Conservation (phyloP, 2,329 filamentous ascomycete species). For the Colletotrichum abscissum region DNA sequence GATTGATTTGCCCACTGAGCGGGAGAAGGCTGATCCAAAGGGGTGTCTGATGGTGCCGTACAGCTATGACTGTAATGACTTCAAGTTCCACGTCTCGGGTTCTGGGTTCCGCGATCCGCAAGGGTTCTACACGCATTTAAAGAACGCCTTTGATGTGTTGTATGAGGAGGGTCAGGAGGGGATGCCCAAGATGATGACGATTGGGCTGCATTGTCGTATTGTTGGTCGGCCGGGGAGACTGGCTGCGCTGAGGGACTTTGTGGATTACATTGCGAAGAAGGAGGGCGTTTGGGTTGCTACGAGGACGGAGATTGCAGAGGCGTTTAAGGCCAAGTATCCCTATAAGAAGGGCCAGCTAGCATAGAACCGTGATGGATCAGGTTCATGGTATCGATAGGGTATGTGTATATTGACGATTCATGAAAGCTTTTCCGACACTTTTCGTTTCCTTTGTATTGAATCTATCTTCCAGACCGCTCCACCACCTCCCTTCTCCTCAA, state of each 20-base stretch:
- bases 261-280: conserved; percentile 63
- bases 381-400: not conserved
- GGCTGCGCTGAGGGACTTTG: conserved; percentile 61
- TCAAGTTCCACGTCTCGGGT: conserved; percentile 51
- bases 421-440: too few species aligned
- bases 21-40: conserved; percentile 50
- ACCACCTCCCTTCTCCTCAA: too few species aligned
- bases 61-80: conserved; percentile 66
- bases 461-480: too few species aligned
- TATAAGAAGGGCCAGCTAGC: conserved; percentile 55
- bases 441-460: too few species aligned
- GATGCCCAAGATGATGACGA: conserved; percentile 67
- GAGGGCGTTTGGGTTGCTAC: conserved; percentile 66
- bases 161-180: conserved; percentile 62
- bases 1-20: conserved; percentile 63
- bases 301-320: conserved; percentile 62
- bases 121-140: conserved; percentile 58
- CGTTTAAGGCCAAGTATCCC: conserved; percentile 59
- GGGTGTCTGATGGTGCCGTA: conserved; percentile 67
- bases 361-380: not conserved
- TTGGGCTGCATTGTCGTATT: conserved; percentile 64
- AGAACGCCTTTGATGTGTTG: conserved; percentile 63
- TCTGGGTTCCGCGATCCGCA: conserved; percentile 57
- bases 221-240: conserved; percentile 64
- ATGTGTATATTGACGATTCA: not conserved